phyloP scores from a whole-genome alignment of 345 rosid species.

The Aegle marmelos region DNA sequence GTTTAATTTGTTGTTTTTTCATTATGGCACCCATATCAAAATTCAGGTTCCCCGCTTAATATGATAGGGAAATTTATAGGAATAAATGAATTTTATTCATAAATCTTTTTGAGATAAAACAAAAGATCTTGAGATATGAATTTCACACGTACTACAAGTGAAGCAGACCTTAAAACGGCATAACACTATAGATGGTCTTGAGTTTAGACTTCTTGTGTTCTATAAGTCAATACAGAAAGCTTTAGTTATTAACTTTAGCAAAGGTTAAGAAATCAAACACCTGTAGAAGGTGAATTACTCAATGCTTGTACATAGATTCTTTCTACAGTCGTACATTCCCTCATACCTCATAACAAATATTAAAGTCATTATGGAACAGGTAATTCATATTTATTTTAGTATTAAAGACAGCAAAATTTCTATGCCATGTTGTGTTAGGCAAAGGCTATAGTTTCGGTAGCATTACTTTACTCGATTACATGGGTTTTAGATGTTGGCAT shows the following conservation, averaged over 20 bases:
- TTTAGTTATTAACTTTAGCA: constrained; percentile 3
- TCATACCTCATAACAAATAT: background rate
- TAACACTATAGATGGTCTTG: background rate
- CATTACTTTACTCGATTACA: background rate
- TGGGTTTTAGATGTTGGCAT: constrained; percentile 30
- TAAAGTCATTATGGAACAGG: background rate
- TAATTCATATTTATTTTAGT: background rate
- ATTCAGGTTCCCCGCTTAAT: no score
- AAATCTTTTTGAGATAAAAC: no score
- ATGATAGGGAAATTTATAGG: no score
- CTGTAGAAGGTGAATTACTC: background rate
- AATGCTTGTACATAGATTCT: background rate
- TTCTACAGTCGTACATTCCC: background rate
- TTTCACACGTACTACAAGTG: background rate
- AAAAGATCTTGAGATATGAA: background rate
- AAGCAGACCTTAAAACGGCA: background rate
- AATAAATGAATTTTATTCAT: no score
- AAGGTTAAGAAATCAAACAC: background rate
- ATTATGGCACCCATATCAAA: no score
- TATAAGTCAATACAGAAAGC: background rate
- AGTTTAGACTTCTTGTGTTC: background rate
- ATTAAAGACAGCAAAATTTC: constrained; percentile 1
- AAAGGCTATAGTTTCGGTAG: background rate
- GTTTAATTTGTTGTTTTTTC: no score
- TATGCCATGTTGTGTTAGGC: constrained; percentile 12